Conservation (phyloP, 148 eudicot species). For the Polygonum aviculare region DNA sequence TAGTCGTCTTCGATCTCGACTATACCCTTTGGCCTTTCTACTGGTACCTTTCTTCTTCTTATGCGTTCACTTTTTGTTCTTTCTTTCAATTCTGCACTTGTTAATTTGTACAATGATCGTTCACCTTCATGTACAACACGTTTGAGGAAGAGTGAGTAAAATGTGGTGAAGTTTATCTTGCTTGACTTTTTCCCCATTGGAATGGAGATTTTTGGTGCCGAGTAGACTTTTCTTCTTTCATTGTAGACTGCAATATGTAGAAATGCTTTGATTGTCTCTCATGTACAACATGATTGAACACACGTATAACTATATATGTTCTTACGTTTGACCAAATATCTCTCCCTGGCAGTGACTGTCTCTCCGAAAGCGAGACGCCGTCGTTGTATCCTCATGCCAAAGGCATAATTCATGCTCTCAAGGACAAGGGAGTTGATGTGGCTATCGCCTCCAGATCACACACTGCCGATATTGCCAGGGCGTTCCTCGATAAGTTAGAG, state of each 20-base stretch:
- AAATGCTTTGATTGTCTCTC: neutral
- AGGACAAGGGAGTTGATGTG: slow-evolving; percentile 73
- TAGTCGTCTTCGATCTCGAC: slow-evolving; percentile 74
- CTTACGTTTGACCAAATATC: neutral
- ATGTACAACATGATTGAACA: too few species aligned
- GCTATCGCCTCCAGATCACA: slow-evolving; percentile 98
- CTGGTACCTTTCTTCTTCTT: slow-evolving; percentile 25
- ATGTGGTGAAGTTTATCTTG: neutral
- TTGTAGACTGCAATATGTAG: neutral
- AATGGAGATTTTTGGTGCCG: neutral
- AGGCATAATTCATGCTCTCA: slow-evolving; percentile 79
- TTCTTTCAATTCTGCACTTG: neutral
- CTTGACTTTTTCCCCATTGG: neutral
- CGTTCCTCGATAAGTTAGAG: slow-evolving; percentile 74
- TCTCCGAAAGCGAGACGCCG: slow-evolving; percentile 82
- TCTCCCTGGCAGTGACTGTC: slow-evolving; percentile 62
- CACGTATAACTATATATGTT: too few species aligned
- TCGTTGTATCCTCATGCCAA: slow-evolving; percentile 81
- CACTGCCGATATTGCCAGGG: slow-evolving; percentile 79
- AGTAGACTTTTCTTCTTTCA: neutral
- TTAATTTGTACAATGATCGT: neutral
- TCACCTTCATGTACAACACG: neutral
- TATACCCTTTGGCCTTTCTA: slow-evolving; percentile 75
- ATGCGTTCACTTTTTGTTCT: neutral
- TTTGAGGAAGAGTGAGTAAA: neutral